These are phyloP conservation scores for Salix viminalis DNA, from an alignment of 345 rosid species.

Conservation along the genomic window DNA sequence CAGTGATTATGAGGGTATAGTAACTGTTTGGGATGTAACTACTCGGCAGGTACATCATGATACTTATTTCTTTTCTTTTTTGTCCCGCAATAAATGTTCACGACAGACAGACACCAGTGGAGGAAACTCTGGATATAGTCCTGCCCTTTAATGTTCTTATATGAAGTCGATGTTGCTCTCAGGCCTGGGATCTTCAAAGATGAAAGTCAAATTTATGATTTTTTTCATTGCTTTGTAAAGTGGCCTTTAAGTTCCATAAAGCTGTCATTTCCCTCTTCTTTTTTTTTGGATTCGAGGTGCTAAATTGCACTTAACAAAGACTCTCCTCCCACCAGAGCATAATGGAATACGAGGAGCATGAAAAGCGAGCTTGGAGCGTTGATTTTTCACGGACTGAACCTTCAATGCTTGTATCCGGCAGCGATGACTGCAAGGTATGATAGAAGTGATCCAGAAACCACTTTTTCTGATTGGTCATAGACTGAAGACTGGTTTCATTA, in stretches of 20 bases:
- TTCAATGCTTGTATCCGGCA: slow-evolving; percentile 90
- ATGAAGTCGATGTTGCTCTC: neutral
- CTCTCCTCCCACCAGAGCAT: slow-evolving; percentile 44
- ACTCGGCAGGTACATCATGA: slow-evolving; percentile 59
- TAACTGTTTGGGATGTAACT: slow-evolving; percentile 87
- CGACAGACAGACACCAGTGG: neutral
- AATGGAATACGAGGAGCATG: slow-evolving; percentile 95
- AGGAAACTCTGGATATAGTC: neutral
- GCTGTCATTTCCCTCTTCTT: neutral
- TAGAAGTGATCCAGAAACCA: slow-evolving; percentile 1
- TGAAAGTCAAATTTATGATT: neutral
- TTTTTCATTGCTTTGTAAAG: neutral
- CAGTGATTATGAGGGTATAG: slow-evolving; percentile 93
- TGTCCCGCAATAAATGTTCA: neutral
- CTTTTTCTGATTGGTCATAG: neutral
- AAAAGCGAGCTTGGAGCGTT: slow-evolving; percentile 96
- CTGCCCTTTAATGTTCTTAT: neutral
- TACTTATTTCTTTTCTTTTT: neutral
- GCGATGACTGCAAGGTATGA: slow-evolving; percentile 87
- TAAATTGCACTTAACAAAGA: neutral
- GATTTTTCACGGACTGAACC: slow-evolving; percentile 86
- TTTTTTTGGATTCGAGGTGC: neutral
- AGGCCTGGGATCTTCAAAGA: neutral
- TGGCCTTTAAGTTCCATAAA: neutral
- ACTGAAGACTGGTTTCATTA: neutral